phyloP scores from a whole-genome alignment of 2,329 filamentous ascomycete genomes.

The Nectriaceae sp. region DNA sequence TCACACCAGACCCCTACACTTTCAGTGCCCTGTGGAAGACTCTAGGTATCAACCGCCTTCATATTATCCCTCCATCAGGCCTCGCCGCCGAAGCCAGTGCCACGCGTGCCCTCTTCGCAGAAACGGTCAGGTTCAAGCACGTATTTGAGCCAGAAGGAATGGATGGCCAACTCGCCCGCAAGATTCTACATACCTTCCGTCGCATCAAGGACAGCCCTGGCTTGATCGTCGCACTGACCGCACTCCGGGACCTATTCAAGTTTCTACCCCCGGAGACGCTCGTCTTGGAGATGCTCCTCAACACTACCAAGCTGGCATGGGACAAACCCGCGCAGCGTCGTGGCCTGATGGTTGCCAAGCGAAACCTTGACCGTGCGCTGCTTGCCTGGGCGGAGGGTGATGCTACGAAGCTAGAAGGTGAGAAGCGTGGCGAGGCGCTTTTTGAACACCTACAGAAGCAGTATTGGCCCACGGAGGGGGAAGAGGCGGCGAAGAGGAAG shows the following conservation, averaged over 20 bases:
- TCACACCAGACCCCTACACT: constrained; percentile 67
- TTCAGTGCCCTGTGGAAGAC: constrained; percentile 69
- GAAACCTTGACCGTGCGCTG: constrained; percentile 43
- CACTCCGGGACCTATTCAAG: constrained; percentile 44
- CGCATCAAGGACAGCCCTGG: constrained; percentile 46
- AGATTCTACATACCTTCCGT: constrained; percentile 53
- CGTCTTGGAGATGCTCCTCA: constrained; percentile 48
- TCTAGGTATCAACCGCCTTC: constrained; percentile 52
- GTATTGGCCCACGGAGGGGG: constrained; percentile 34
- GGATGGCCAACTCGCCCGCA: constrained; percentile 50
- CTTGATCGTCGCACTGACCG: constrained; percentile 47
- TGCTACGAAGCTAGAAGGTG: constrained; percentile 36
- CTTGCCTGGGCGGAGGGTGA: constrained; percentile 32
- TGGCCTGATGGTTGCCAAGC: constrained; percentile 44
- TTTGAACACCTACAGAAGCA: constrained; percentile 44
- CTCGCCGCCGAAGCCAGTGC: constrained; percentile 32
- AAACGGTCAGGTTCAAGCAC: constrained; percentile 50
- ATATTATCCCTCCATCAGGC: constrained; percentile 33
- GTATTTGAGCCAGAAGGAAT: constrained; percentile 47
- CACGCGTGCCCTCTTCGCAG: constrained; percentile 47
- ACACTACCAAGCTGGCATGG: constrained; percentile 46
- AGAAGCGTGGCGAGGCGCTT: constrained; percentile 40
- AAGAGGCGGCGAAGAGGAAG: constrained; percentile 23
- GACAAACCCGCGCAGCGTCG: constrained; percentile 42
- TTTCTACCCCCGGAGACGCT: constrained; percentile 48